phyloP scores from a whole-genome alignment of 257 asterid species.

The Gynochthodes officinalis region DNA sequence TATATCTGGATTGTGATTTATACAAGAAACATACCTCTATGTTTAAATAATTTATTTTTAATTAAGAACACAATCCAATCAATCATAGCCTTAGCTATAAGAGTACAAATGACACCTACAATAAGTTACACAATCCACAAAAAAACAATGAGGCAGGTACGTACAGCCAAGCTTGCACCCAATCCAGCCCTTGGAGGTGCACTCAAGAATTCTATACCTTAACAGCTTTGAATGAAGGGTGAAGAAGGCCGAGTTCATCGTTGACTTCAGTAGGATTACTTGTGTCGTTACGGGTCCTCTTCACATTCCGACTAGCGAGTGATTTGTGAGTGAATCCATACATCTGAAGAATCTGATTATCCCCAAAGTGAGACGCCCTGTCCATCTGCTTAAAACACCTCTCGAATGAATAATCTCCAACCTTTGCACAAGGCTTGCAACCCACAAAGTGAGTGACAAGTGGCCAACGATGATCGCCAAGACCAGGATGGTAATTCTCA shows the following conservation, averaged over 20 bases:
- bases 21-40: no score
- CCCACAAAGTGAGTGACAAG: conserved; percentile 98
- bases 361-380: conserved; percentile 77
- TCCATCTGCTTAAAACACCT: conserved; percentile 96
- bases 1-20: no score
- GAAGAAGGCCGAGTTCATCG: conserved; percentile 71
- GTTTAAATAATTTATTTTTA: no score
- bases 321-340: conserved; percentile 74
- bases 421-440: conserved; percentile 92
- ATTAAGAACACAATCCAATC: no score
- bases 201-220: conserved; percentile 37
- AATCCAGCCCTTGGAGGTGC: conserved; percentile 14
- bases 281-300: conserved; percentile 63
- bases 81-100: conserved; percentile 20
- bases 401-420: conserved; percentile 88
- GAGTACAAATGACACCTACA: conserved; percentile 29
- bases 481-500: conserved; percentile 84
- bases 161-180: conserved; percentile 20
- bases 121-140: conserved; percentile 18
- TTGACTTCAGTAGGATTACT: conserved; percentile 65
- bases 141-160: conserved; percentile 7
- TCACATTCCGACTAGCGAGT: conserved; percentile 58
- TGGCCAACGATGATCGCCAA: conserved; percentile 96
- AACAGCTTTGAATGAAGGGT: conserved; percentile 62
- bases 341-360: conserved; percentile 79